Base-by-base conservation (phyloP, 306 rosid species). In the Trichosanthes truncata region DNA sequence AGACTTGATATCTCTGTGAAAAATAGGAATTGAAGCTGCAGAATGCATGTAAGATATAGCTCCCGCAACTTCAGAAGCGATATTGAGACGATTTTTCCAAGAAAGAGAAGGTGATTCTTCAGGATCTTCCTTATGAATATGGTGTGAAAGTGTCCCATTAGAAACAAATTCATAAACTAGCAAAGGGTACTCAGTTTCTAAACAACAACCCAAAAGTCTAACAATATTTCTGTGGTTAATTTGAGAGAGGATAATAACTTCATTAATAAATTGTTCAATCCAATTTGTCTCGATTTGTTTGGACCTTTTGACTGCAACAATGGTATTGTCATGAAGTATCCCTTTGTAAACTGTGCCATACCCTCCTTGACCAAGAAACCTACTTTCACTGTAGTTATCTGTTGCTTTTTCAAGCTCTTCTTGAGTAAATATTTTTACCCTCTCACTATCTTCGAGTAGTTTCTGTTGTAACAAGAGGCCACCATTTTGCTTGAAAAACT, bases 401-500 rank as follows among this genome's bases (percentile, higher is more conserved):
- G 87, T 86, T 43, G 89, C 89, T 83, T 85, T 80, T 45, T 85
- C 56, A 13, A 91, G 75, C 78, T 91, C 93, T 75, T 87, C 86
- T 6, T 83, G 84, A 0, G 86, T 74, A 21, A 85, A 91, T 20
- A 85, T 81, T 40, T 84, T 89, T 69, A 82, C 82, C 72, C 49
- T 83, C n/a, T 86, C 48, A 2, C n/a, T 84, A 53, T 79, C 78
- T 67, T 61, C 84, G 12, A 85, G 85, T 7, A 5, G 73, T 62
- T 85, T 85, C 63, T 89, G 86, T 38, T 75, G 86, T 66, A 48
- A 48, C 81, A 87, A 72, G 31, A 81, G 53, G 43, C 94, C 92
- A 6, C 94, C 94, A 15, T 90, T 90, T 87, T 86, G 87, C 83
- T 79, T 82, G 83, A 90, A 88, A 26, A 85, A 18, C n/a, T 72